These are phyloP conservation scores for Talaromyces thailandensis DNA, from an alignment of 495 filamentous ascomycete species.

Conservation along the genomic window DNA sequence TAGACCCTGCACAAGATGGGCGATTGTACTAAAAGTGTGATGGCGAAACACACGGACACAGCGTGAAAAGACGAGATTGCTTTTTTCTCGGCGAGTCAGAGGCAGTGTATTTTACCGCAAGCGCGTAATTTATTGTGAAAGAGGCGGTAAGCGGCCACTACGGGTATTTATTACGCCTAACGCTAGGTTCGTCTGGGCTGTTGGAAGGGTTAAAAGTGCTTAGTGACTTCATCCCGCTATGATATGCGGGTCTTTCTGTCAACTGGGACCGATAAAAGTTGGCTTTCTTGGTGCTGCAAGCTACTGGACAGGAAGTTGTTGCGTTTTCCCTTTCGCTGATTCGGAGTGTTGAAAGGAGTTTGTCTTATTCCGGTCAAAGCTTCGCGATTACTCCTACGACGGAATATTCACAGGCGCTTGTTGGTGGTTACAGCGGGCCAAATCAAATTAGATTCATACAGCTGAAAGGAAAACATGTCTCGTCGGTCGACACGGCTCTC, in stretches of 20 bases:
- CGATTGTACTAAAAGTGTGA: background rate
- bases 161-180: background rate
- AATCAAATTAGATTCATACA: background rate
- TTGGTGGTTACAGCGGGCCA: background rate
- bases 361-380: background rate
- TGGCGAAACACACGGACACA: background rate
- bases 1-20: background rate
- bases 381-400: background rate
- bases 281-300: background rate
- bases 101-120: background rate
- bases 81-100: background rate
- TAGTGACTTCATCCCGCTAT: background rate
- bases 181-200: background rate
- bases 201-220: background rate
- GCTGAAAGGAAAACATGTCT: constrained; percentile 19
- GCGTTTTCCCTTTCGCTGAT: background rate
- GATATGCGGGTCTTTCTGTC: background rate
- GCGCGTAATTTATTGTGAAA: background rate
- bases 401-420: background rate
- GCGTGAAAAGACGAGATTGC: background rate
- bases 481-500: constrained; percentile 34
- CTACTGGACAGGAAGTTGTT: background rate
- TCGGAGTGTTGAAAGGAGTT: background rate
- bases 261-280: background rate
- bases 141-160: background rate